phyloP scores from a whole-genome alignment of 2,329 filamentous ascomycete species.

The Beauveria sp. region DNA sequence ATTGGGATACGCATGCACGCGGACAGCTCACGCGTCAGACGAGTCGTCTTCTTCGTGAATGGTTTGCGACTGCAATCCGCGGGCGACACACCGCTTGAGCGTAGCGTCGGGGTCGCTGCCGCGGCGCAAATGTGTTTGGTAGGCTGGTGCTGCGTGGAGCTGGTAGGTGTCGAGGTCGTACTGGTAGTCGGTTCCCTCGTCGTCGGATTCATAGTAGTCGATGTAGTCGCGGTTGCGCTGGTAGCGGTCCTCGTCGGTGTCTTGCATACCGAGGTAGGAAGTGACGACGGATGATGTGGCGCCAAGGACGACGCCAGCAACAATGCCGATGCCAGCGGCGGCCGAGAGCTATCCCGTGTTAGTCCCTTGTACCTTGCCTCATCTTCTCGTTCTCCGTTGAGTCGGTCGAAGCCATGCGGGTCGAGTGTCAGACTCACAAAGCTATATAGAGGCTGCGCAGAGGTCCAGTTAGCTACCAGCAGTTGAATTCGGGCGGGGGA shows the following conservation, averaged over 20 bases:
- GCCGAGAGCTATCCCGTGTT: constrained; percentile 43
- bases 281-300: constrained; percentile 48
- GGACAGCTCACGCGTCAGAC: constrained; percentile 28
- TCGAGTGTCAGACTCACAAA: constrained; percentile 1
- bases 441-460: constrained; percentile 11
- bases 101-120: constrained; percentile 28
- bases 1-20: background rate
- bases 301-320: constrained; percentile 53
- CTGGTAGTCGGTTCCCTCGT: background rate
- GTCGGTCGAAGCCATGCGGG: background rate
- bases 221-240: background rate
- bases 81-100: constrained; percentile 32
- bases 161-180: constrained; percentile 13
- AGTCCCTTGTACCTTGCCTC: background rate
- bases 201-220: constrained; percentile 7
- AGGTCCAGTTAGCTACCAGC: background rate
- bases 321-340: constrained; percentile 59
- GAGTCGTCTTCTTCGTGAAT: constrained; percentile 67
- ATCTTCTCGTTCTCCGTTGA: background rate
- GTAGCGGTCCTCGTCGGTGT: constrained; percentile 15
- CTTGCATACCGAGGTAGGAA: constrained; percentile 39
- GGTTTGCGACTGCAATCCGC: constrained; percentile 53
- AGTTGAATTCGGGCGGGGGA: background rate
- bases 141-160: constrained; percentile 17
- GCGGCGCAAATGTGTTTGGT: constrained; percentile 5